These are phyloP conservation scores for Coriolopsis trogii DNA, from an alignment of 1,284 basidiomycete species.

Conservation along the genomic window DNA sequence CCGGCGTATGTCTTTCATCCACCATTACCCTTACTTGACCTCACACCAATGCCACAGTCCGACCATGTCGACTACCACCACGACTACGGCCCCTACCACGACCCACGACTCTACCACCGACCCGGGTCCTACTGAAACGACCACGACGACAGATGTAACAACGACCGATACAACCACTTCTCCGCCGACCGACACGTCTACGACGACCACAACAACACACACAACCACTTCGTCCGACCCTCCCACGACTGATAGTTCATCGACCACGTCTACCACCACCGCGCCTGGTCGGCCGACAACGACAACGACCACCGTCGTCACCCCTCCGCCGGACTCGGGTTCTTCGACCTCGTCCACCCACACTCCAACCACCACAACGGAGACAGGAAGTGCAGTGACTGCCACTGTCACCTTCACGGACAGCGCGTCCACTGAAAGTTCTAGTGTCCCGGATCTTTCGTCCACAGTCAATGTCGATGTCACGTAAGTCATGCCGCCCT, in stretches of 20 bases:
- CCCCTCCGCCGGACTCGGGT: not conserved
- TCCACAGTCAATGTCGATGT: not conserved
- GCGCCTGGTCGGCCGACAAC: constrained; percentile 2
- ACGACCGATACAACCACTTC: constrained; percentile 21
- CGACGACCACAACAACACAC: constrained; percentile 2
- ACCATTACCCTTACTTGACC: no score
- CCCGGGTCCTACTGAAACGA: constrained; percentile 8
- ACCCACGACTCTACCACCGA: no score
- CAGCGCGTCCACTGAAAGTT: not conserved
- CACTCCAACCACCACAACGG: constrained; percentile 2
- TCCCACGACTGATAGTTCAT: not conserved
- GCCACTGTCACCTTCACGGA: no score
- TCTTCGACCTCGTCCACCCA: constrained; percentile 3
- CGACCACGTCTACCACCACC: constrained; percentile 11
- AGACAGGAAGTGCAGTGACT: no score
- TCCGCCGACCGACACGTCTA: constrained; percentile 6
- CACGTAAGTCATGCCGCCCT: constrained; percentile 1
- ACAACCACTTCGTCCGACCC: not conserved
- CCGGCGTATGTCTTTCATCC: constrained; percentile 6
- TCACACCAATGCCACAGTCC: no score
- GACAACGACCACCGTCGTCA: constrained; percentile 1
- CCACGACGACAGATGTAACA: constrained; percentile 14
- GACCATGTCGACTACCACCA: constrained; percentile 11
- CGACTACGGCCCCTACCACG: no score
- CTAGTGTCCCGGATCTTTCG: not conserved